A percentile compares a stretch with the other conserved stretches of the same genome.
Evolutionary conservation across 129 eudicot species (phyloP).

Genomic region (Helianthus tuberosus): DNA sequence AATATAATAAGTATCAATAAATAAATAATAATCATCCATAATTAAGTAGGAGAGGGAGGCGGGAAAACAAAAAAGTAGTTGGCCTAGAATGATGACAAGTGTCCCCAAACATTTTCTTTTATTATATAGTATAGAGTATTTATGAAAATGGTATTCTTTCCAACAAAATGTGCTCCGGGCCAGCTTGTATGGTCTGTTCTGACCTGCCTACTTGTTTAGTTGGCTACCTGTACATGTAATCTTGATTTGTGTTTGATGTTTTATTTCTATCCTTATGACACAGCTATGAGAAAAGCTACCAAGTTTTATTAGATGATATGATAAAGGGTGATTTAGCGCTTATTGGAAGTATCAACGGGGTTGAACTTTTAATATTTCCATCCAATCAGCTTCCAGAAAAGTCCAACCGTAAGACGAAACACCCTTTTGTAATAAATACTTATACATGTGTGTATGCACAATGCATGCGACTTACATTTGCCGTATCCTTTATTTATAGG

Average conservation of each 20-base stretch:
- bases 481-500: constrained; percentile 45
- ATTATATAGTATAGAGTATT: not conserved
- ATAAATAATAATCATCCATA: no score
- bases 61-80: no score
- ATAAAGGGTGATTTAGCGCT: constrained; percentile 91
- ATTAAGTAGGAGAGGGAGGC: no score
- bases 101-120: no score
- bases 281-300: constrained; percentile 87
- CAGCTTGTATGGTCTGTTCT: not conserved
- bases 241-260: constrained; percentile 1
- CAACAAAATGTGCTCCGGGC: not conserved
- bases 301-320: constrained; percentile 72
- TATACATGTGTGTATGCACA: constrained; percentile 8
- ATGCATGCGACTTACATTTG: not conserved
- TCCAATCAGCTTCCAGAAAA: constrained; percentile 85
- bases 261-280: constrained; percentile 25
- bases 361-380: constrained; percentile 90
- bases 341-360: constrained; percentile 74
- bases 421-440: constrained; percentile 12
- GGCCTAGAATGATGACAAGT: no score
- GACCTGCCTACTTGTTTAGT: not conserved
- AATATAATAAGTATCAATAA: no score
- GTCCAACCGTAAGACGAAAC: constrained; percentile 65
- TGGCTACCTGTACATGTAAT: not conserved
- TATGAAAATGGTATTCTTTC: not conserved